A percentile compares a stretch with the other conserved stretches of the same genome.
These are phyloP conservation scores for Calonectria fujianensis DNA, from an alignment of 2,329 filamentous ascomycete genomes.

Conservation along the genomic window DNA sequence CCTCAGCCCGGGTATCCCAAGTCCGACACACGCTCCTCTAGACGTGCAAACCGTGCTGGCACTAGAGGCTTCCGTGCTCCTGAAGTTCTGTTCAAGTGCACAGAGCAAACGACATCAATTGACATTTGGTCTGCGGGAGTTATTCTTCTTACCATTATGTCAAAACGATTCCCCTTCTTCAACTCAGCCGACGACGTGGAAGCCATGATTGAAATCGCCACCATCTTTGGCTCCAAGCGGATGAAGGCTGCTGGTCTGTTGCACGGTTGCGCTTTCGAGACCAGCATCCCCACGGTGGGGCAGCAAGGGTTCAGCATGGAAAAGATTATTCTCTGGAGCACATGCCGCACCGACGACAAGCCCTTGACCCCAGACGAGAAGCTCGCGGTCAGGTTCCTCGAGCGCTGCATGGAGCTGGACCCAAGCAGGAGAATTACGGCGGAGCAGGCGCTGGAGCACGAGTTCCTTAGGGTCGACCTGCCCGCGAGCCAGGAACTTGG, in stretches of 20 bases:
- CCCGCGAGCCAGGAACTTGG: slow-evolving; percentile 55
- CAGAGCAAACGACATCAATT: slow-evolving; percentile 93
- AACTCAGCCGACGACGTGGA: slow-evolving; percentile 99
- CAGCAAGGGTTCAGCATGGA: slow-evolving; percentile 90
- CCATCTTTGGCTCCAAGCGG: slow-evolving; percentile 89
- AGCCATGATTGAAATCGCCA: slow-evolving; percentile 97
- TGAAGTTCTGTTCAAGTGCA: slow-evolving; percentile 98
- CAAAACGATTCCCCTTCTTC: slow-evolving; percentile 96
- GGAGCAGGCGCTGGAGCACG: slow-evolving; percentile 82
- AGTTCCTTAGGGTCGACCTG: slow-evolving; percentile 73
- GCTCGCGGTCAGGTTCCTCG: slow-evolving; percentile 83
- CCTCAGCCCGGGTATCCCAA: slow-evolving; percentile 86
- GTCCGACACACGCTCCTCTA: slow-evolving; percentile 89
- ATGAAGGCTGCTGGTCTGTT: slow-evolving; percentile 90
- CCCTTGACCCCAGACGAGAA: slow-evolving; percentile 80
- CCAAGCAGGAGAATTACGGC: slow-evolving; percentile 84
- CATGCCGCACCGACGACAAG: slow-evolving; percentile 79
- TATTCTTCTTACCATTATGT: slow-evolving; percentile 96
- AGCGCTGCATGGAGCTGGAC: slow-evolving; percentile 84
- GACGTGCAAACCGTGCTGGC: slow-evolving; percentile 94
- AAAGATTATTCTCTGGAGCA: slow-evolving; percentile 97
- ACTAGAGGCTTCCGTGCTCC: slow-evolving; percentile 97
- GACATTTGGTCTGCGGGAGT: slow-evolving; percentile 98
- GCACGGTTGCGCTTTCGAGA: slow-evolving; percentile 94
- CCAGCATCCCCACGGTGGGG: slow-evolving; percentile 92